Base-by-base conservation (phyloP, 2,329 filamentous ascomycete genomes). In the Rhytidhysteron rufulum region DNA sequence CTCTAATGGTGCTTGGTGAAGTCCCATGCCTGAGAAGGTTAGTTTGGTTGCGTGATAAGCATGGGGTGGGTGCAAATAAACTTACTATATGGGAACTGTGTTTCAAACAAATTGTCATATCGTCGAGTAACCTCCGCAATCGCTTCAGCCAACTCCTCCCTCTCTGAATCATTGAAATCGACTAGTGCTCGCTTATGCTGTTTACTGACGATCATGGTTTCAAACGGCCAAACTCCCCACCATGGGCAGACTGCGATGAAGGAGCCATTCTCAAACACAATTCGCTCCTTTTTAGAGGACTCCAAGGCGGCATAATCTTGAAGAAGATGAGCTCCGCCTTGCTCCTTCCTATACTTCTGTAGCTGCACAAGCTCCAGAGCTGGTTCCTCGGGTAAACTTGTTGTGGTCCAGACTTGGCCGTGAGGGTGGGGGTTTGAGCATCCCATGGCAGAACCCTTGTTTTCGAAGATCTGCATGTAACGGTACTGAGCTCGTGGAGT, bases 401-500 rank as follows among this genome's bases (percentile, higher is more conserved):
- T 95, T 0, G 90, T 95, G 2, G 88, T 93, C 93, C 93, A 98
- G 47, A 96, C 77, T 66, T 98, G 93, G 43, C 93, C 91, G 68
- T 98, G 93, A 1, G 93, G 93, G 65, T 98, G 93, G 1, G 93
- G 93, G 65, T 98, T 98, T 2, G 91, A 97, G 73, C 93, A 98
- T 37, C 93, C 93, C 93, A 98, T 98, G 9, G 91, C 88, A 1
- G 86, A 82, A 37, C 93, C 93, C 70, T 98, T 98, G 74, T 98
- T 98, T 71, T 98, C 93, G 48, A 98, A 98, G 49, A 98, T 97
- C 63, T 98, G 93, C 90, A 98, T 96, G 70, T 95, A 97, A 39
- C 86, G 81, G 56, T 95, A 88, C 67, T 95, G 88, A 39, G 86
- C 78, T 37, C 76, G 80, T 4, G 88, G 84, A 20, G 70, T 68